Evolutionary conservation across 73 alveolate species (phyloP).

Genomic region (Halteria grandinella): DNA sequence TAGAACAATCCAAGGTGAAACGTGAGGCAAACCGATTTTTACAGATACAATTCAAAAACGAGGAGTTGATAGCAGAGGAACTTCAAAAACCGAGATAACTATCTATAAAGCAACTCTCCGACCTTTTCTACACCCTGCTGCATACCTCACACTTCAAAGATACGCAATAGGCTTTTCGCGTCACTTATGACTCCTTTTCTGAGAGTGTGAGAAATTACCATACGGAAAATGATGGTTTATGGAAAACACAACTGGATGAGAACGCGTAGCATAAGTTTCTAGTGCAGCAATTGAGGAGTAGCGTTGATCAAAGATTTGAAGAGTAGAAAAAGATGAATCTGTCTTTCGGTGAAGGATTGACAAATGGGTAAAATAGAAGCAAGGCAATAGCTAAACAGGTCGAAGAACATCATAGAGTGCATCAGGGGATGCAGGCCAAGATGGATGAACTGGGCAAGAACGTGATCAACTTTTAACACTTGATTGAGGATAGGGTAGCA

Average conservation of each 20-base stretch:
- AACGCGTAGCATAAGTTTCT: not conserved
- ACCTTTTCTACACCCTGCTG: slow-evolving; percentile 19
- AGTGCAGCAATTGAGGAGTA: not conserved
- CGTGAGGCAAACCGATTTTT: not conserved
- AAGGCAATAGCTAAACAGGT: no score
- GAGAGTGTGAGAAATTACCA: no score
- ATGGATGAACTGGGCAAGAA: no score
- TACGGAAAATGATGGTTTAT: slow-evolving; percentile 15
- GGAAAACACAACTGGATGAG: slow-evolving; percentile 1
- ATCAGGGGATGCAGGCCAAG: no score
- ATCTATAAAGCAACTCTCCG: slow-evolving; percentile 14
- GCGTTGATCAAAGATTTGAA: not conserved
- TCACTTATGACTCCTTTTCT: no score
- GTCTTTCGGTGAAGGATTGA: no score
- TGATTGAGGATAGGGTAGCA: no score
- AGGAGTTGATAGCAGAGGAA: not conserved
- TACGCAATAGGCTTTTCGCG: slow-evolving; percentile 13
- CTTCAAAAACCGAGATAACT: slow-evolving; percentile 13
- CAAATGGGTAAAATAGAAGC: no score
- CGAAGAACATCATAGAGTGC: no score
- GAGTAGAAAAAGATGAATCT: not conserved
- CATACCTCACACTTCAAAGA: slow-evolving; percentile 36
- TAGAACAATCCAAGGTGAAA: not conserved
- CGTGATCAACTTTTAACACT: no score
- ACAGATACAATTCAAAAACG: not conserved